Percentiles rank a stretch among this genome's conserved stretches.
These are phyloP conservation scores for Fusarium sublunatum DNA, from an alignment of 2,329 filamentous ascomycete genomes.

Conservation along the genomic window DNA sequence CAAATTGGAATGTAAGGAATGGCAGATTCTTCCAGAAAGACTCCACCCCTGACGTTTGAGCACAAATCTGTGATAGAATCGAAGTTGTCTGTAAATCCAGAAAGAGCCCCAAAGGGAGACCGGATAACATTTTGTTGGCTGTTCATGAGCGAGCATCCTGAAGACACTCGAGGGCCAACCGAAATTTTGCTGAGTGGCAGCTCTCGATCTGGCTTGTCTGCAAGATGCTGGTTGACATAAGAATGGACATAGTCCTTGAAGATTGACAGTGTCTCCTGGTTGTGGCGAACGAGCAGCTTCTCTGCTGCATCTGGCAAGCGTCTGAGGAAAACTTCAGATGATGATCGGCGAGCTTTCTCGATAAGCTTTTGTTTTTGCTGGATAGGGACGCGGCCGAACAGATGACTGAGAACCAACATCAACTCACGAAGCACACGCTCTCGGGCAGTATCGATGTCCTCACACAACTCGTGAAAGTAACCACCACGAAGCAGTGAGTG, in stretches of 20 bases:
- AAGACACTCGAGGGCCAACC: conserved; percentile 51
- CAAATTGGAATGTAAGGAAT: conserved; percentile 75
- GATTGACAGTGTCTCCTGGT: conserved; percentile 71
- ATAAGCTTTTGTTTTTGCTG: conserved; percentile 58
- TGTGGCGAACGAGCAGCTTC: conserved; percentile 69
- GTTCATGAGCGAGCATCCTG: not conserved
- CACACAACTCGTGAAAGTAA: conserved; percentile 73
- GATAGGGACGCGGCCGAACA: conserved; percentile 72
- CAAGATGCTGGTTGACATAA: conserved; percentile 73
- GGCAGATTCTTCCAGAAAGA: conserved; percentile 80
- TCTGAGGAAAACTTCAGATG: conserved; percentile 74
- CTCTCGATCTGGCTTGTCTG: conserved; percentile 59
- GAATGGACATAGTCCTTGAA: conserved; percentile 77
- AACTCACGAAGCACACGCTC: conserved; percentile 66
- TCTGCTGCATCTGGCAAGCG: conserved; percentile 68
- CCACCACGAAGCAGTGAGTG: conserved; percentile 78
- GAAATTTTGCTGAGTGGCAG: conserved; percentile 69
- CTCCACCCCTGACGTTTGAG: conserved; percentile 69
- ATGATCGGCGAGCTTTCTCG: conserved; percentile 64
- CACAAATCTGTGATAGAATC: conserved; percentile 74
- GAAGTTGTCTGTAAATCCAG: conserved; percentile 74
- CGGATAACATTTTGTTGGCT: conserved; percentile 59
- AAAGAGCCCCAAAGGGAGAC: conserved; percentile 78
- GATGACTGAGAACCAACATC: conserved; percentile 75
- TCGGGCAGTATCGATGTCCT: conserved; percentile 62